Evolutionary conservation across 176 grass and related monocot genomes (phyloP).

Genomic region (Juncus inflexus): DNA sequence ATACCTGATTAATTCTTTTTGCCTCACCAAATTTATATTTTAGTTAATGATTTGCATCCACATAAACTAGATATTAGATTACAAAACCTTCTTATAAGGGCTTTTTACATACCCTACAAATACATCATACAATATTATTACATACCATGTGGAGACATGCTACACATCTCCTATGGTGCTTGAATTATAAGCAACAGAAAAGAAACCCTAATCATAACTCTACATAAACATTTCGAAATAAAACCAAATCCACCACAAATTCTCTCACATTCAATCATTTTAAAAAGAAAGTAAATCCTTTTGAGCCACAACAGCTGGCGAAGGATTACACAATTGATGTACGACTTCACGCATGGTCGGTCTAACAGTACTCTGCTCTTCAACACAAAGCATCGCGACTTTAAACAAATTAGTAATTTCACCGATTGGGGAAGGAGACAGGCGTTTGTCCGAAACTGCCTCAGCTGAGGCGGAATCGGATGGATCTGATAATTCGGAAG

Average conservation of each 20-base stretch:
- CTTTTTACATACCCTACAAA: conserved; percentile 16
- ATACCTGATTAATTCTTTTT: too few relatives aligned
- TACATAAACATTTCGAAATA: conserved; percentile 5
- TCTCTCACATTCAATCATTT: neutral
- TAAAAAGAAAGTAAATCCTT: conserved; percentile 35
- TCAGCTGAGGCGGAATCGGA: conserved; percentile 34
- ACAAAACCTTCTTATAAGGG: conserved; percentile 12
- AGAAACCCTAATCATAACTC: neutral
- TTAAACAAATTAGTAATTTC: conserved; percentile 56
- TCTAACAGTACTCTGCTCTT: conserved; percentile 55
- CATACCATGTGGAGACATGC: neutral
- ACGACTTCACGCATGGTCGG: conserved; percentile 85
- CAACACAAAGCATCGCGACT: conserved; percentile 66
- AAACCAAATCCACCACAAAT: neutral
- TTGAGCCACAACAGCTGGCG: conserved; percentile 1
- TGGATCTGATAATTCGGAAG: conserved; percentile 29
- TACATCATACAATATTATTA: conserved; percentile 20
- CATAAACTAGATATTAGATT: neutral
- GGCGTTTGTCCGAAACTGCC: conserved; percentile 47
- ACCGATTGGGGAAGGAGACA: conserved; percentile 33
- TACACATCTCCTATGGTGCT: conserved; percentile 9
- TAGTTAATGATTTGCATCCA: neutral
- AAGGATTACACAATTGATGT: conserved; percentile 61
- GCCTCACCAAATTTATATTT: too few relatives aligned
- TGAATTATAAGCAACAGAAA: neutral